A percentile compares a stretch with the other conserved stretches of the same genome.
phyloP scores from a whole-genome alignment of 306 rosid species.

The Gastrolobium villosum region DNA sequence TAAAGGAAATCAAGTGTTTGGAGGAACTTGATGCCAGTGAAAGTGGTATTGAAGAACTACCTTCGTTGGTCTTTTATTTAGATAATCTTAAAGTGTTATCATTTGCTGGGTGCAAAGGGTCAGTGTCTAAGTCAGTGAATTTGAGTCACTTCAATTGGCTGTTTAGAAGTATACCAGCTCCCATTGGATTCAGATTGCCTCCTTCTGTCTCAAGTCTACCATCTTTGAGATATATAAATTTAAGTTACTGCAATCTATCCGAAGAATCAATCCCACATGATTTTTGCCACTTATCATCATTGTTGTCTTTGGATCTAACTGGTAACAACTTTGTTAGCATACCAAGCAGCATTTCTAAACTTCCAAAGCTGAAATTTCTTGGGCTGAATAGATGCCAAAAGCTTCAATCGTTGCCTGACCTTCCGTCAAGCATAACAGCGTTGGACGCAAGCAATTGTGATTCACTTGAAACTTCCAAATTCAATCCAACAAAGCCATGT shows the following conservation, averaged over 20 bases:
- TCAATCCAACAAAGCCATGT: constrained; percentile 12
- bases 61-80: too few relatives aligned
- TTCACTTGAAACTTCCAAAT: constrained; percentile 17
- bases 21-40: constrained; percentile 31
- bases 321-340: constrained; percentile 39
- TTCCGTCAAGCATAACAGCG: constrained; percentile 13
- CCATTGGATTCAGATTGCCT: neutral
- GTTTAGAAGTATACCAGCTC: too few relatives aligned
- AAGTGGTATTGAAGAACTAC: too few relatives aligned
- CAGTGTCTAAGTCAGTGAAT: too few relatives aligned
- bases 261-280: constrained; percentile 34
- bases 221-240: neutral
- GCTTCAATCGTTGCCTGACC: constrained; percentile 31
- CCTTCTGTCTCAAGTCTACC: neutral
- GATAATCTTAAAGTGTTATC: too few relatives aligned
- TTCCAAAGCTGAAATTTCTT: neutral
- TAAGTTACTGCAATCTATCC: constrained; percentile 28
- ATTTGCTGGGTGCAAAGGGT: too few relatives aligned
- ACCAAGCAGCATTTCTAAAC: constrained; percentile 28
- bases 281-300: constrained; percentile 1
- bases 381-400: neutral
- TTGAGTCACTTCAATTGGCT: too few relatives aligned
- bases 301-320: neutral
- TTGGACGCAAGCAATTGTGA: constrained; percentile 30
- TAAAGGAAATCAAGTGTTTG: constrained; percentile 30